A percentile compares a stretch with the other conserved stretches of the same genome.
Conservation (phyloP, 1,284 basidiomycete genomes). For the Laetiporus sulphureus region DNA sequence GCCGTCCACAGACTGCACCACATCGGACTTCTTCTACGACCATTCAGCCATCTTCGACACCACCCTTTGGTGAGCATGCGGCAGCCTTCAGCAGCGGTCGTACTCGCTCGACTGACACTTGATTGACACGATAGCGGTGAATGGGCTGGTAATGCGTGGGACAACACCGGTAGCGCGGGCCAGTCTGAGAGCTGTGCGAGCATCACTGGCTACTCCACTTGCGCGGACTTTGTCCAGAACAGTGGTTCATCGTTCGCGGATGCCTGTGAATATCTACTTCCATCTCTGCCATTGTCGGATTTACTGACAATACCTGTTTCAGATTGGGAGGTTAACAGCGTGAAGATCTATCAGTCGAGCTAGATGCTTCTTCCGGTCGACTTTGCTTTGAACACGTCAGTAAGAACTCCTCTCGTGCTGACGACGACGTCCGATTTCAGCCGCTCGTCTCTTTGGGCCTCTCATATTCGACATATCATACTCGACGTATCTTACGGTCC, state of each 20-base stretch:
- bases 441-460: no score
- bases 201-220: conserved; percentile 74
- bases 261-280: conserved; percentile 56
- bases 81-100: not conserved
- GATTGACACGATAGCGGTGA: conserved; percentile 53
- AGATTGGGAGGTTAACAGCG: conserved; percentile 75
- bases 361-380: no score
- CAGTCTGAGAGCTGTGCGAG: conserved; percentile 77
- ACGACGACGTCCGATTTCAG: no score
- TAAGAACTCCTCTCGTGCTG: no score
- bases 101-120: not conserved
- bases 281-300: not conserved
- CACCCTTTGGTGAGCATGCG: conserved; percentile 58
- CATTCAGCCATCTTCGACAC: conserved; percentile 80
- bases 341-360: conserved; percentile 54
- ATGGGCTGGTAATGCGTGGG: conserved; percentile 82
- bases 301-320: conserved; percentile 8
- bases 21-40: conserved; percentile 68
- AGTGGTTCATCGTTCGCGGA: conserved; percentile 65
- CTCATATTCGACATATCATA: no score
- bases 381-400: no score
- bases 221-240: conserved; percentile 67
- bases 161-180: conserved; percentile 59
- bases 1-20: conserved; percentile 65
- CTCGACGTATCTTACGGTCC: no score